A percentile compares a stretch with the other conserved stretches of the same genome.
phyloP scores from a whole-genome alignment of 2,329 filamentous ascomycete species.

The Aquanectria penicillioides region DNA sequence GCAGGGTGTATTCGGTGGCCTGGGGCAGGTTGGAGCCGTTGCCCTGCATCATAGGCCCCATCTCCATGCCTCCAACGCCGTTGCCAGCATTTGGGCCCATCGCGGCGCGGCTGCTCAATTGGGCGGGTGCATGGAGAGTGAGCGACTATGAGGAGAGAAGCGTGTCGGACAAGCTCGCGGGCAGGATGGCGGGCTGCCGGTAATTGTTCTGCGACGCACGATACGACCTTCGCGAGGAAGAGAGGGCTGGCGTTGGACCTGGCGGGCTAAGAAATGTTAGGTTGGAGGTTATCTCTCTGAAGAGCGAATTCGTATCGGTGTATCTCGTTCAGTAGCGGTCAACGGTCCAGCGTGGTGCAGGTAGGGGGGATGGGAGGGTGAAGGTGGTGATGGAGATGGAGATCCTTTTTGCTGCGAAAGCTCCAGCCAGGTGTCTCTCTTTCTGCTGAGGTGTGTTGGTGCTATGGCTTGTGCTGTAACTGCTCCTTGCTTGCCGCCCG shows the following conservation, averaged over 20 bases:
- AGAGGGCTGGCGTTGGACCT: neutral
- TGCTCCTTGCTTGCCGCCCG: conserved; percentile 29
- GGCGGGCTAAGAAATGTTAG: neutral
- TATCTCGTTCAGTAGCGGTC: neutral
- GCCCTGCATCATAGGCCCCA: conserved; percentile 56
- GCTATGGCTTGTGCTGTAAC: conserved; percentile 27
- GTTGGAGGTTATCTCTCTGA: neutral
- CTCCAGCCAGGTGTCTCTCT: conserved; percentile 33
- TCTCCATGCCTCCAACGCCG: conserved; percentile 58
- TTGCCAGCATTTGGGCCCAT: conserved; percentile 57
- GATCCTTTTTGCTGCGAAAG: conserved; percentile 28
- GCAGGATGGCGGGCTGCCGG: conserved; percentile 22
- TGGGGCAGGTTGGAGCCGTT: conserved; percentile 62
- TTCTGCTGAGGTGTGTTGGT: conserved; percentile 34
- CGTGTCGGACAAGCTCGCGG: conserved; percentile 37
- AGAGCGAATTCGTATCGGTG: neutral
- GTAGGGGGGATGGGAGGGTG: neutral
- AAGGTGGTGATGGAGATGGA: conserved; percentile 17
- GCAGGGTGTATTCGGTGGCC: conserved; percentile 70
- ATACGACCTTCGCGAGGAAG: neutral
- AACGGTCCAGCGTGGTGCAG: neutral
- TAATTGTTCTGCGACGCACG: conserved; percentile 25
- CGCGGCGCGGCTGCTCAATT: conserved; percentile 49
- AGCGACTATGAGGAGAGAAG: conserved; percentile 32
- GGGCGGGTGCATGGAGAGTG: conserved; percentile 51